Conservation (phyloP, 805 yeast species). For the Ogataea zsoltii region DNA sequence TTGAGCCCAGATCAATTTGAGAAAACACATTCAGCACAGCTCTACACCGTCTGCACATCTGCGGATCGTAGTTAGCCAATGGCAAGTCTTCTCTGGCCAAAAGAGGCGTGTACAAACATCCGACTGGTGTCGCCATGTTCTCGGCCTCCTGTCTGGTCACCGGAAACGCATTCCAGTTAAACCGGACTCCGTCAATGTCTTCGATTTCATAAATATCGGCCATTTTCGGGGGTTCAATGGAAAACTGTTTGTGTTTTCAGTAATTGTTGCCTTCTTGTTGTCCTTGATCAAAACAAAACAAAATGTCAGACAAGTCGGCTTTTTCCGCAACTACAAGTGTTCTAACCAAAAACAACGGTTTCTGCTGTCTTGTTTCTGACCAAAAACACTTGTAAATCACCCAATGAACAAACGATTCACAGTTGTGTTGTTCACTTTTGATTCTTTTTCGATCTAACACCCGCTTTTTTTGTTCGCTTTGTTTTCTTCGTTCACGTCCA, state of each 20-base stretch:
- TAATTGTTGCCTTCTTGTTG: neutral
- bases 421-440: constrained; percentile 5
- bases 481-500: constrained; percentile 9
- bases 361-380: neutral
- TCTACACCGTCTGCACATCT: constrained; percentile 79
- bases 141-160: constrained; percentile 85
- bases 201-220: constrained; percentile 59
- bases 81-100: constrained; percentile 75
- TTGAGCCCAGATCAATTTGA: constrained; percentile 71
- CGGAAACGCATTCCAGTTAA: constrained; percentile 88
- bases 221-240: constrained; percentile 18
- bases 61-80: constrained; percentile 83
- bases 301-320: neutral
- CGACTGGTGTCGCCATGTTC: constrained; percentile 91
- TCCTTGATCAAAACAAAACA: neutral
- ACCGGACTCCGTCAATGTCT: constrained; percentile 65
- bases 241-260: neutral
- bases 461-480: constrained; percentile 16
- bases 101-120: constrained; percentile 93
- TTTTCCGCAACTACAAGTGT: neutral
- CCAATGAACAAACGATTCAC: neutral
- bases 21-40: constrained; percentile 87
- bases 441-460: constrained; percentile 3
- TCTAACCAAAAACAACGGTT: neutral
- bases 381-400: constrained; percentile 1